A percentile compares a stretch with the other conserved stretches of the same genome.
These are phyloP conservation scores for Phytophthora chlamydospora DNA, from an alignment of 352 stramenopile species.

Conservation along the genomic window DNA sequence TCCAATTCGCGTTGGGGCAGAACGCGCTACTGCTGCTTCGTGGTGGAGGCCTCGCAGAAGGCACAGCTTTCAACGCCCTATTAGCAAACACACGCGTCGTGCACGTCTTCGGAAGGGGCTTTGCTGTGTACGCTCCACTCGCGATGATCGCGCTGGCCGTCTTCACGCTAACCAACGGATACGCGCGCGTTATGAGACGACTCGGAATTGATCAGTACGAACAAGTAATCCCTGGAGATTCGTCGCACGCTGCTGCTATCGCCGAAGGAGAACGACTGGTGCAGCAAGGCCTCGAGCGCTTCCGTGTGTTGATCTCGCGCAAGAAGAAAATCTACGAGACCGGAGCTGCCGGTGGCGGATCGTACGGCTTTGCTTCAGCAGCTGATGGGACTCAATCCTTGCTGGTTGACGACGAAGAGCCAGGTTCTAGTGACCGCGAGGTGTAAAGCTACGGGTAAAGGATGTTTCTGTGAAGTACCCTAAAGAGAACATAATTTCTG, in stretches of 20 bases:
- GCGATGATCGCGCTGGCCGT: conserved; percentile 57
- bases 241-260: conserved; percentile 47
- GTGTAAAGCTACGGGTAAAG: background rate
- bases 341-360: conserved; percentile 18
- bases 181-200: conserved; percentile 54
- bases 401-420: conserved; percentile 23
- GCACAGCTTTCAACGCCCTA: conserved; percentile 63
- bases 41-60: conserved; percentile 40
- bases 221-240: conserved; percentile 45
- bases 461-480: too few species aligned
- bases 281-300: conserved; percentile 55
- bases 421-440: conserved; percentile 1
- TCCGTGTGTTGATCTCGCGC: conserved; percentile 38
- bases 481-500: too few species aligned
- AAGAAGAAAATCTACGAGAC: conserved; percentile 45
- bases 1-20: conserved; percentile 75
- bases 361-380: conserved; percentile 42
- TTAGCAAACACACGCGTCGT: conserved; percentile 62
- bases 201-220: conserved; percentile 79
- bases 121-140: conserved; percentile 63
- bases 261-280: conserved; percentile 55
- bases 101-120: conserved; percentile 57
- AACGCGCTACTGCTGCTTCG: conserved; percentile 71
- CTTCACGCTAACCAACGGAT: conserved; percentile 58
- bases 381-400: conserved; percentile 28